Evolutionary conservation across 208 protist genomes (phyloP).

Genomic region (Tritrichomonas musculus): DNA sequence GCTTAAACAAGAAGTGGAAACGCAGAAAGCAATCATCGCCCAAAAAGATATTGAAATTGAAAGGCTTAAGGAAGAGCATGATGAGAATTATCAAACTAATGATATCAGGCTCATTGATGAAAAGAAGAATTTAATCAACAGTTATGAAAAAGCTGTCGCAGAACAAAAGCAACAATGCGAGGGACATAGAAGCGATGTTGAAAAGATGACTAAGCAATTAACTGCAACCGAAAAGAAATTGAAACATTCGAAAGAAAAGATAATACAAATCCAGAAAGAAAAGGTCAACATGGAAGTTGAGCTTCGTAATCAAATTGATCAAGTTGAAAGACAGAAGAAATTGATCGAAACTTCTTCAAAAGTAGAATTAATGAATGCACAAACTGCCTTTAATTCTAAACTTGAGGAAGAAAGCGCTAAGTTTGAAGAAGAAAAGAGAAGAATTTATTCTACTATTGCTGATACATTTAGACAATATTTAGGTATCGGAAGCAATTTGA

Average conservation of each 20-base stretch:
- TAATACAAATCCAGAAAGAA: not conserved
- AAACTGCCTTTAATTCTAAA: not conserved
- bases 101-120: not conserved
- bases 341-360: not conserved
- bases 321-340: not conserved
- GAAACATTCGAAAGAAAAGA: no score
- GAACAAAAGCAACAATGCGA: not conserved
- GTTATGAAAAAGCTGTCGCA: not conserved
- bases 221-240: no score
- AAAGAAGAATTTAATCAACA: not conserved
- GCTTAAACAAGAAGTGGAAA: no score
- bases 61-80: no score
- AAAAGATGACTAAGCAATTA: no score
- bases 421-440: not conserved
- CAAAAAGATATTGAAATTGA: no score
- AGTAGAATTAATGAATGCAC: not conserved
- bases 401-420: not conserved
- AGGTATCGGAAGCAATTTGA: not conserved
- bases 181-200: not conserved
- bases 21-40: no score
- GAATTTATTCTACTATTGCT: not conserved
- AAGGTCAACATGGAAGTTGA: not conserved
- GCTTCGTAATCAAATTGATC: not conserved
- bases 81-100: not conserved
- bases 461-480: not conserved